A percentile compares a stretch with the other conserved stretches of the same genome.
phyloP scores from a whole-genome alignment of 176 grass and related monocot genomes.

The Lolium perenne region DNA sequence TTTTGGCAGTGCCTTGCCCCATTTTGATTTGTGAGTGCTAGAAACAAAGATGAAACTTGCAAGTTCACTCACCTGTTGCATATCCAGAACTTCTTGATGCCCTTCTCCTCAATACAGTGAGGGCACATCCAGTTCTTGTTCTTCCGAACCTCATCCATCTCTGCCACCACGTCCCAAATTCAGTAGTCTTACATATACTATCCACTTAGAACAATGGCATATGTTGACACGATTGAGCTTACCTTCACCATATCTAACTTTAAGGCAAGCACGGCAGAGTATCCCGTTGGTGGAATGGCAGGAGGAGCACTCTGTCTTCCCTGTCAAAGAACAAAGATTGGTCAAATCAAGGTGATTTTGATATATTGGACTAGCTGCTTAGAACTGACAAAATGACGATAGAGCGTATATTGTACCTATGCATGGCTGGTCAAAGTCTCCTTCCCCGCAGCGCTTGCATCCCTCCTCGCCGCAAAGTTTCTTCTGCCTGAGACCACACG shows the following conservation, averaged over 20 bases:
- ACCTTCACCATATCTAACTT: conserved; percentile 94
- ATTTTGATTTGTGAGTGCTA: background rate
- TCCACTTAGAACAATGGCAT: conserved; percentile 23
- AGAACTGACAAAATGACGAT: background rate
- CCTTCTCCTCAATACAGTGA: conserved; percentile 87
- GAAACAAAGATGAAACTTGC: background rate
- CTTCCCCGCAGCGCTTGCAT: conserved; percentile 75
- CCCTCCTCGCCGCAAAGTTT: conserved; percentile 92
- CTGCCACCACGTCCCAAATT: conserved; percentile 48
- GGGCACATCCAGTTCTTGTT: conserved; percentile 96
- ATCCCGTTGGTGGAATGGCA: conserved; percentile 82
- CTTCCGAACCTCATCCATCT: conserved; percentile 75
- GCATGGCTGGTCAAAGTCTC: conserved; percentile 64
- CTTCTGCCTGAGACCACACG: conserved; percentile 66
- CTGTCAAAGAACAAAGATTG: conserved; percentile 50
- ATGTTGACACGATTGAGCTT: conserved; percentile 35
- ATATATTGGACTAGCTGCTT: background rate
- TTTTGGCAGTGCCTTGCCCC: background rate
- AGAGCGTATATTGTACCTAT: conserved; percentile 55
- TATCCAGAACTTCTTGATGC: conserved; percentile 83
- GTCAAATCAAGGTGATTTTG: background rate
- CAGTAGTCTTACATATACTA: conserved; percentile 5
- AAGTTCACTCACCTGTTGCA: conserved; percentile 70
- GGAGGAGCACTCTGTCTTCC: conserved; percentile 81
- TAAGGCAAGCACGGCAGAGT: conserved; percentile 88